Conservation (phyloP, 2,329 filamentous ascomycete species). For the Ophiostoma sp. region DNA sequence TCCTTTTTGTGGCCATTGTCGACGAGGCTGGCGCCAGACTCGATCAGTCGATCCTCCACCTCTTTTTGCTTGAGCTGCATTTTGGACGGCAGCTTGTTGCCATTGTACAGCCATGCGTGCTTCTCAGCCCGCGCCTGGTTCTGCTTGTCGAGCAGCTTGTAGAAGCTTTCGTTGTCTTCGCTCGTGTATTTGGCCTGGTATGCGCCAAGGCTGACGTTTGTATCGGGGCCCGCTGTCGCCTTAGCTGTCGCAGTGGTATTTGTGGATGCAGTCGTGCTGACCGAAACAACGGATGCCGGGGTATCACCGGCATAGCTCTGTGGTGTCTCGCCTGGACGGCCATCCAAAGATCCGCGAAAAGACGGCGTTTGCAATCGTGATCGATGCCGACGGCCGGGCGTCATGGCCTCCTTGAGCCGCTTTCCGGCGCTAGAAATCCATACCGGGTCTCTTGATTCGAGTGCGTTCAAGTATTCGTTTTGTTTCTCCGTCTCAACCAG, state of each 20-base stretch:
- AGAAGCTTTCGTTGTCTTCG: slow-evolving; percentile 97
- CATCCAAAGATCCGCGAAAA: slow-evolving; percentile 14
- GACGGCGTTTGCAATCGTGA: slow-evolving; percentile 9
- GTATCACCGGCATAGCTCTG: slow-evolving; percentile 71
- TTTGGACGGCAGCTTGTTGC: slow-evolving; percentile 83
- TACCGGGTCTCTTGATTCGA: slow-evolving; percentile 78
- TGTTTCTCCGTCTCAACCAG: slow-evolving; percentile 82
- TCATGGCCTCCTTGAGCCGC: slow-evolving; percentile 76
- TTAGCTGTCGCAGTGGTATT: not conserved
- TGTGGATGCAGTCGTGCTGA: not conserved
- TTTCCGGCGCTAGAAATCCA: slow-evolving; percentile 85
- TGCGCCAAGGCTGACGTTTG: slow-evolving; percentile 75
- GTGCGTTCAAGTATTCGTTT: slow-evolving; percentile 86
- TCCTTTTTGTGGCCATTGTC: slow-evolving; percentile 61
- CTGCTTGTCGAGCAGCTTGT: slow-evolving; percentile 84
- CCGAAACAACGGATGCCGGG: slow-evolving; percentile 56
- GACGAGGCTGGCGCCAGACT: slow-evolving; percentile 44
- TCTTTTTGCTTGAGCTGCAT: slow-evolving; percentile 70
- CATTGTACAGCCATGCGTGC: slow-evolving; percentile 84
- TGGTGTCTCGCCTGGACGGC: slow-evolving; percentile 54
- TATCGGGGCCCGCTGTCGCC: slow-evolving; percentile 54
- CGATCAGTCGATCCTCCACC: slow-evolving; percentile 54
- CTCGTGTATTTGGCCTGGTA: slow-evolving; percentile 95
- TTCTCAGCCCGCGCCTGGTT: slow-evolving; percentile 83
- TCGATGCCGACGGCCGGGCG: slow-evolving; percentile 58